Evolutionary conservation across 225 moss, liverwort and hornwort species (phyloP).

Genomic region (Rhytidiadelphus loreus): DNA sequence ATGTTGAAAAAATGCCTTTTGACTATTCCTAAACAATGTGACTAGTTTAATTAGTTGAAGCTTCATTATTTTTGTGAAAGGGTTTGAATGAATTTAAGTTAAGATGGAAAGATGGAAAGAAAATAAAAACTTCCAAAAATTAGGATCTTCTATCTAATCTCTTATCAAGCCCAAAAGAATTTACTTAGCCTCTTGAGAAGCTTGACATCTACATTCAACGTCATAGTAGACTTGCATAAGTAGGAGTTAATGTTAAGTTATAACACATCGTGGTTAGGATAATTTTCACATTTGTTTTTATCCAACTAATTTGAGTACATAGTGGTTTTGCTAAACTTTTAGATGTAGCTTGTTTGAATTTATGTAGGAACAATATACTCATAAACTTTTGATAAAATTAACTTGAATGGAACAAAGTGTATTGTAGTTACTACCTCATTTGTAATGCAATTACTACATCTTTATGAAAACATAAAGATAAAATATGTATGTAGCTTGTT

Average conservation of each 20-base stretch:
- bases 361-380: too few species aligned
- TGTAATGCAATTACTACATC: too few species aligned
- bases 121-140: not conserved
- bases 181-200: not conserved
- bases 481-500: too few species aligned
- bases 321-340: too few species aligned
- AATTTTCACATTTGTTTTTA: too few species aligned
- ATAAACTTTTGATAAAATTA: not conserved
- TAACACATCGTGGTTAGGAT: fast-evolving
- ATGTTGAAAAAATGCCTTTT: not conserved
- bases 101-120: not conserved
- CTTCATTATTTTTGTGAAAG: not conserved
- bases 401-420: not conserved
- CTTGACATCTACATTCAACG: not conserved
- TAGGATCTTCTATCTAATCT: not conserved
- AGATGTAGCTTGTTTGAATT: fast-evolving
- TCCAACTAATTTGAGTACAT: too few species aligned
- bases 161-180: not conserved
- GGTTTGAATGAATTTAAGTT: not conserved
- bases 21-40: not conserved
- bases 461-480: too few species aligned
- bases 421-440: too few species aligned
- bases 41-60: not conserved
- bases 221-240: fast-evolving
- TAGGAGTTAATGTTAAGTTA: not conserved